Evolutionary conservation across 2,329 filamentous ascomycete genomes (phyloP).

Genomic region (Mariannaea elegans): DNA sequence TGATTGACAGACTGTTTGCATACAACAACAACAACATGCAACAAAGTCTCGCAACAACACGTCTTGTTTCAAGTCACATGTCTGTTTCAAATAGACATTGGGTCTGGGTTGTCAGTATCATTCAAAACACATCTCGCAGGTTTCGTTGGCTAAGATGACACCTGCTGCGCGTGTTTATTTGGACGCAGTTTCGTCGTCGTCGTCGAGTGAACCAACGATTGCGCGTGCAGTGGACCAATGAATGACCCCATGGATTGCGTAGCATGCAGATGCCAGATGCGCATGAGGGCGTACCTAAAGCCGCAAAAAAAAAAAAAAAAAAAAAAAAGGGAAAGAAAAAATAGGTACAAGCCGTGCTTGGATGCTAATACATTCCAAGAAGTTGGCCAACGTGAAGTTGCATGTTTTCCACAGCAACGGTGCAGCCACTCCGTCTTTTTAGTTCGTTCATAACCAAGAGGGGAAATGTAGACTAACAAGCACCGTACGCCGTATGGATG

Average conservation of each 20-base stretch:
- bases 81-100: background rate
- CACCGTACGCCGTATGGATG: background rate
- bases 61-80: background rate
- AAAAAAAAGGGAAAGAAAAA: too few species aligned
- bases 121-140: background rate
- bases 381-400: background rate
- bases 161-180: slow-evolving; percentile 2
- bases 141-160: background rate
- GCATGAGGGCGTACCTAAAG: too few species aligned
- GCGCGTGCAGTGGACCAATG: slow-evolving; percentile 9
- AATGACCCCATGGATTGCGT: slow-evolving; percentile 6
- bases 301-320: too few species aligned
- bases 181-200: background rate
- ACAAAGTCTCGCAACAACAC: background rate
- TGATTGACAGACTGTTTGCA: background rate
- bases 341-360: background rate
- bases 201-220: slow-evolving; percentile 16
- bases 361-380: background rate
- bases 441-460: too few species aligned
- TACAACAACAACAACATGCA: background rate
- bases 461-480: too few species aligned
- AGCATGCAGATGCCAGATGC: slow-evolving; percentile 16
- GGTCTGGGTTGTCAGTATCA: background rate
- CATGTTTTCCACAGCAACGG: background rate
- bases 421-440: too few species aligned